Base-by-base conservation (phyloP, 2,329 filamentous ascomycete genomes). In the Alternaria incomplexa region DNA sequence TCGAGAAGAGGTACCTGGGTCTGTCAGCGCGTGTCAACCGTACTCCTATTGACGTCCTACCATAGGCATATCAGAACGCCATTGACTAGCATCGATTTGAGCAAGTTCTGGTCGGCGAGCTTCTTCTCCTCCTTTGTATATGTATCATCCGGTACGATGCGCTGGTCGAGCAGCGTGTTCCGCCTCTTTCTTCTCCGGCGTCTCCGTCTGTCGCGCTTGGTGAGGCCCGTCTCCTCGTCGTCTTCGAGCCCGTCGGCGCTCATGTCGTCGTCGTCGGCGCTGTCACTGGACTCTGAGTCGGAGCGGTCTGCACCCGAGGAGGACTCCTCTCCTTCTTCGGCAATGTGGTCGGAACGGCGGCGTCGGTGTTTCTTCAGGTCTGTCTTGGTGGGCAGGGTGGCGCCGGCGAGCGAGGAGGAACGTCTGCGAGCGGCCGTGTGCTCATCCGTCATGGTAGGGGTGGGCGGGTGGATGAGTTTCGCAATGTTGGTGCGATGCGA, bases 201-300 rank as follows among this genome's bases (percentile, higher is more conserved):
- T 76, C 90, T 88, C 68, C 87, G 86, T 77, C 88, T 88, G 73
- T 95, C 91, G 73, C 89, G 87, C 64, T 87, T 86, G 40, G 93
- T 96, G 70, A 97, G 83, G 1, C 93, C 94, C 3, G 92, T 92
- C 84, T 97, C 94, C 81, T 97, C 94, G 76, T 97, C 94, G 71
- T 95, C 92, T 64, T 92, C 79, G 23, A 82, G 88, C 26, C 92
- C 91, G 67, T 93, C 90, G 69, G 93, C 91, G 26, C 88, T 85
- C 68, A 88, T 81, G 66, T 85, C 81, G 71, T 85, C 84, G 72
- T 88, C 77, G 75, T 89, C 87, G 71, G 87, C 79, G 71, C 80
- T 80, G 54, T 77, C 77, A 26, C 80, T 82, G 65, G 68, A 73
- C 32, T 73, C 77, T 8, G 70, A 76, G 56, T 76, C 74, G 5